Evolutionary conservation across 345 rosid species (phyloP).

Genomic region (Melaleuca quinquenervia): DNA sequence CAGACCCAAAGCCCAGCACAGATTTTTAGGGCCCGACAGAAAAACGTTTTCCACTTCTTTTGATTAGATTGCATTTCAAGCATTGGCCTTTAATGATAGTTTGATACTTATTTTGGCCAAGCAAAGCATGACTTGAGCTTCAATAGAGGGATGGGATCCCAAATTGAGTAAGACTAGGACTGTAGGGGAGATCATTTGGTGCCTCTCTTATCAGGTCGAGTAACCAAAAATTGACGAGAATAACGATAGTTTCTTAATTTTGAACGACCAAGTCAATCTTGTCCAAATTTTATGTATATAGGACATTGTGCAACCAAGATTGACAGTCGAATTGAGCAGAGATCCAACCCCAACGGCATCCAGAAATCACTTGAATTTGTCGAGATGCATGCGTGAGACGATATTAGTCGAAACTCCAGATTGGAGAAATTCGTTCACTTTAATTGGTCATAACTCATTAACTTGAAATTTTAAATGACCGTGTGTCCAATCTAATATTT

Average conservation of each 20-base stretch:
- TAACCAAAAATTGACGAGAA: background rate
- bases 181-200: background rate
- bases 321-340: background rate
- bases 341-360: background rate
- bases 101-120: background rate
- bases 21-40: background rate
- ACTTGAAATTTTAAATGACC: background rate
- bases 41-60: background rate
- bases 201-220: background rate
- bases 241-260: background rate
- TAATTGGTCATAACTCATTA: background rate
- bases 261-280: background rate
- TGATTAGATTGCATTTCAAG: background rate
- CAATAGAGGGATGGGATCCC: background rate
- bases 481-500: background rate
- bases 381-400: background rate
- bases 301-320: background rate
- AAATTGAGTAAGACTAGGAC: background rate
- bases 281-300: background rate
- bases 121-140: background rate
- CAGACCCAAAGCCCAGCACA: background rate
- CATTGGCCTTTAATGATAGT: background rate
- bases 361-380: background rate
- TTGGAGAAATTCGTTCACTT: background rate
- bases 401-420: background rate